phyloP scores from a whole-genome alignment of 306 rosid species.

The Styphnolobium japonicum region DNA sequence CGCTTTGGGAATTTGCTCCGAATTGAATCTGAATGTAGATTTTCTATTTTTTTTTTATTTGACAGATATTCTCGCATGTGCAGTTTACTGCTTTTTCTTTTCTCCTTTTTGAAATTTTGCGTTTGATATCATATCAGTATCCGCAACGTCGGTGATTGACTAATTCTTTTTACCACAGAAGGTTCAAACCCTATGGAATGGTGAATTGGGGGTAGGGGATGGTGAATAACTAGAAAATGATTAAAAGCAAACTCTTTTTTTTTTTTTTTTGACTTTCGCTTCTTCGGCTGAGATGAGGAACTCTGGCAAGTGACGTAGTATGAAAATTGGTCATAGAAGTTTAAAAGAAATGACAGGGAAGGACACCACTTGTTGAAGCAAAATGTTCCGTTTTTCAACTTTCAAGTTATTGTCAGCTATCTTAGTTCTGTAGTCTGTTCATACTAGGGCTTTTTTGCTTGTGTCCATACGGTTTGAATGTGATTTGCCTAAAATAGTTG shows the following conservation, averaged over 20 bases:
- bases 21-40: constrained; percentile 46
- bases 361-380: too few species aligned
- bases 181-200: background rate
- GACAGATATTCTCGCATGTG: background rate
- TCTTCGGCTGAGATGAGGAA: background rate
- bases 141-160: too few species aligned
- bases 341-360: background rate
- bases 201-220: background rate
- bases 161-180: background rate
- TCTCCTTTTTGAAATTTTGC: too few species aligned
- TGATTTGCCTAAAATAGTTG: background rate
- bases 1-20: constrained; percentile 63
- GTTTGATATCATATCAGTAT: too few species aligned
- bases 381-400: background rate
- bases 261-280: background rate
- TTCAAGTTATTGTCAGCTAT: background rate
- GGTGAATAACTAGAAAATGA: background rate
- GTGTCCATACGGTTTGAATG: background rate
- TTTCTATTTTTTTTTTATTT: background rate
- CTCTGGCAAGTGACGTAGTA: background rate
- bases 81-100: background rate
- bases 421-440: background rate
- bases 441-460: too few species aligned
- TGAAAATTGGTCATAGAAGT: background rate
- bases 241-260: too few species aligned